Evolutionary conservation across 805 yeast species (phyloP).

Genomic region (Lipomyces spencermartinsiae): DNA sequence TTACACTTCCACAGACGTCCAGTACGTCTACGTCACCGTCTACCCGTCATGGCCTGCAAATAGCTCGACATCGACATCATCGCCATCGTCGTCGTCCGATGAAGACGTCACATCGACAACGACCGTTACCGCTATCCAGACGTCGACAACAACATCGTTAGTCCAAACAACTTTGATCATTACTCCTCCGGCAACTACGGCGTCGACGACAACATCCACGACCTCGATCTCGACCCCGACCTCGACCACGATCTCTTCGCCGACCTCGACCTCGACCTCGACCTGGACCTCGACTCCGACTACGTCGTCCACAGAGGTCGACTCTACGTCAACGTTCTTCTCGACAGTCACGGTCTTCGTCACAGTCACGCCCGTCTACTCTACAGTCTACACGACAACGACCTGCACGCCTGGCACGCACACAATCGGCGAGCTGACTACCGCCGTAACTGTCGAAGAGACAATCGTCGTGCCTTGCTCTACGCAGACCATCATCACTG

Average conservation of each 20-base stretch:
- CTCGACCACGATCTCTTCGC: neutral
- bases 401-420: slow-evolving; percentile 25
- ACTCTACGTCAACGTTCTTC: slow-evolving; percentile 18
- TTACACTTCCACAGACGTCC: slow-evolving; percentile 20
- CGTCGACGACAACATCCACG: slow-evolving; percentile 14
- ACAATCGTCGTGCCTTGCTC: slow-evolving; percentile 28
- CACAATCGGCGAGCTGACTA: slow-evolving; percentile 19
- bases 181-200: slow-evolving; percentile 12
- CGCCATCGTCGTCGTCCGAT: neutral
- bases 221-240: slow-evolving; percentile 6
- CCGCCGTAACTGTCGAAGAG: slow-evolving; percentile 26
- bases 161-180: slow-evolving; percentile 16
- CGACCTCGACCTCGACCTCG: slow-evolving; percentile 19
- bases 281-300: slow-evolving; percentile 1
- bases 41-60: slow-evolving; percentile 5
- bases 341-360: slow-evolving; percentile 27
- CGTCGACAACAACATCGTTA: slow-evolving; percentile 6
- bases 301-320: slow-evolving; percentile 13
- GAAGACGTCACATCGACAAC: slow-evolving; percentile 5
- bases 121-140: neutral
- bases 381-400: slow-evolving; percentile 26
- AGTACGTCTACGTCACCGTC: slow-evolving; percentile 27
- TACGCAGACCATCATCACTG: slow-evolving; percentile 20
- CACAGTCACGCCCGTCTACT: slow-evolving; percentile 32
- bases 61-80: neutral